Percentiles rank a stretch among this genome's conserved stretches.
Conservation (phyloP, 2,329 filamentous ascomycete genomes). For the Fusarium xylarioides region DNA sequence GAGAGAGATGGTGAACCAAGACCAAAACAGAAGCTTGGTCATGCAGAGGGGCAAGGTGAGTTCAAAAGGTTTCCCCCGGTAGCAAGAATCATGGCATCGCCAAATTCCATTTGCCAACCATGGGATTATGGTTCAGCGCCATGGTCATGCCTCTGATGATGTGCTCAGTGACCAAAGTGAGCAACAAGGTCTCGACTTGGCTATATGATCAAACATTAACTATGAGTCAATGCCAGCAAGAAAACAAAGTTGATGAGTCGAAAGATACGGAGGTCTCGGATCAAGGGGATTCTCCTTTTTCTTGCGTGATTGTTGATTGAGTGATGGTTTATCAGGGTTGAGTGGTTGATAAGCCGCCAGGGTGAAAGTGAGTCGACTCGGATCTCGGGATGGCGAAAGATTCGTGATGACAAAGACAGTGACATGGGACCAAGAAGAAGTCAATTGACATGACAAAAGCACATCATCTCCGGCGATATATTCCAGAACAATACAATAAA, state of each 20-base stretch:
- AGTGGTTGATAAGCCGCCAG: constrained; percentile 12
- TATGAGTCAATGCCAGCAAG: neutral
- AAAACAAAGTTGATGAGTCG: neutral
- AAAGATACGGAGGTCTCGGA: constrained; percentile 5
- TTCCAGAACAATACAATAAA: constrained; percentile 1
- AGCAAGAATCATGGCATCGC: constrained; percentile 5
- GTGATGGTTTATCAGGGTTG: neutral
- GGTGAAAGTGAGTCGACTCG: constrained; percentile 16
- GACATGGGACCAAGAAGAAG: neutral
- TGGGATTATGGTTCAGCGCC: constrained; percentile 26
- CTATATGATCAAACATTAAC: constrained; percentile 10
- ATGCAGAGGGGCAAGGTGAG: neutral
- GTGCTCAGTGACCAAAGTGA: constrained; percentile 34
- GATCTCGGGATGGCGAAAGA: constrained; percentile 33
- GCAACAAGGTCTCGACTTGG: constrained; percentile 14
- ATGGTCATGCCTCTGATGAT: constrained; percentile 29
- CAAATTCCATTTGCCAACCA: constrained; percentile 16
- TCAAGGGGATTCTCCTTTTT: neutral
- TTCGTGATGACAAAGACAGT: constrained; percentile 15
- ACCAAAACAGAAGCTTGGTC: constrained; percentile 3
- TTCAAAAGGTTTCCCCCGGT: neutral
- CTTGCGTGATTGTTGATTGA: constrained; percentile 6
- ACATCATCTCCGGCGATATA: constrained; percentile 26
- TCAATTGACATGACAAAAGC: constrained; percentile 12
- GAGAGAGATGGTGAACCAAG: neutral